phyloP scores from a whole-genome alignment of 345 rosid species.

The Eutrema japonicum region DNA sequence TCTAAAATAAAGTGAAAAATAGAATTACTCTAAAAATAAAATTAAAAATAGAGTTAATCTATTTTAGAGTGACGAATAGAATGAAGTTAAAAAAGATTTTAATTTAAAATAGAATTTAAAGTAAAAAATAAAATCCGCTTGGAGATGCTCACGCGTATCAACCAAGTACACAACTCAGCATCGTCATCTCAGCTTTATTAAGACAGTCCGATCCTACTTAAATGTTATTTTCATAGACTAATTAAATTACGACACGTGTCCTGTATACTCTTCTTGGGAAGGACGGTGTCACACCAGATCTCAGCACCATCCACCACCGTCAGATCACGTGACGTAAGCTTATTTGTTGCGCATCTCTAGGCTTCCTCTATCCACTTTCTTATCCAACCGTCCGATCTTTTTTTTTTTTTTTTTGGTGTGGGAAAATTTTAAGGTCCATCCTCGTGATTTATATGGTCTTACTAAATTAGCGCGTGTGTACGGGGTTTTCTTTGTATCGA shows the following conservation, averaged over 20 bases:
- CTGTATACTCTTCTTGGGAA: background rate
- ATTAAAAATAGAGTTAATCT: too few relatives aligned
- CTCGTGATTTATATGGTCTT: background rate
- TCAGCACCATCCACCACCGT: slow-evolving; percentile 30
- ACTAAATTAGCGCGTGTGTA: too few relatives aligned
- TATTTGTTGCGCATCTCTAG: slow-evolving; percentile 42
- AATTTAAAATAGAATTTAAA: too few relatives aligned
- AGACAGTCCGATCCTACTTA: slow-evolving; percentile 38
- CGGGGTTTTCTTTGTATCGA: background rate
- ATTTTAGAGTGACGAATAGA: too few relatives aligned
- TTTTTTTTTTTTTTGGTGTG: background rate
- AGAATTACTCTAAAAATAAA: too few relatives aligned
- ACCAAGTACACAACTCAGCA: slow-evolving; percentile 24
- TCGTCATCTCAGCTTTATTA: background rate
- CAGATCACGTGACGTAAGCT: slow-evolving; percentile 41
- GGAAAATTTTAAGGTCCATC: background rate
- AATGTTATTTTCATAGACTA: background rate
- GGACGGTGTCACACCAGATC: slow-evolving; percentile 39
- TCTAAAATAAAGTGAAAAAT: too few relatives aligned
- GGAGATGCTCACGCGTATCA: too few relatives aligned
- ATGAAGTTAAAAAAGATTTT: too few relatives aligned
- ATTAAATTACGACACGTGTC: background rate
- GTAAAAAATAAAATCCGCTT: too few relatives aligned
- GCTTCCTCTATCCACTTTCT: slow-evolving; percentile 26
- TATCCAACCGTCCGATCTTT: slow-evolving; percentile 21